Conservation (phyloP, 106 monocot genomes). For the Amphibolis antarctica region DNA sequence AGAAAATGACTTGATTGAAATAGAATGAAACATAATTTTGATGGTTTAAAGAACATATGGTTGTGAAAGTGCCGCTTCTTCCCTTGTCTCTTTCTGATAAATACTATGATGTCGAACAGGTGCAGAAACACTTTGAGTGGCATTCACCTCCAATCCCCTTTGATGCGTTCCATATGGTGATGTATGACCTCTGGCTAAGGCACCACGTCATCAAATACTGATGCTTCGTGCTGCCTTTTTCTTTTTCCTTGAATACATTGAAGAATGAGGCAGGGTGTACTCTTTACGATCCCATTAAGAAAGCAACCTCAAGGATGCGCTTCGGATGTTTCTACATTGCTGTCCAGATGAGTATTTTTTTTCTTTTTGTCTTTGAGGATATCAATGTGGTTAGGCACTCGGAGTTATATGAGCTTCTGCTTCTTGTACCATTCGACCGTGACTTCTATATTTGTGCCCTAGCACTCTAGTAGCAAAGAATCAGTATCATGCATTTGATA, state of each 20-base stretch:
- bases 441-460: too few relatives aligned
- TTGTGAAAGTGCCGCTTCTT: too few relatives aligned
- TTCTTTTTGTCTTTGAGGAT: neutral
- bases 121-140: conserved; percentile 91
- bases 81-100: neutral
- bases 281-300: neutral
- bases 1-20: too few relatives aligned
- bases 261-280: neutral
- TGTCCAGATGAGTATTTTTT: neutral
- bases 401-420: neutral
- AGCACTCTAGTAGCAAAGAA: too few relatives aligned
- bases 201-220: conserved; percentile 75
- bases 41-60: too few relatives aligned
- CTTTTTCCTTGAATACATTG: neutral
- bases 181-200: conserved; percentile 88
- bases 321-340: neutral
- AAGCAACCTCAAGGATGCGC: neutral
- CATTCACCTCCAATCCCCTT: conserved; percentile 66
- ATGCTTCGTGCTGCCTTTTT: neutral
- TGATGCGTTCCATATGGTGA: conserved; percentile 96
- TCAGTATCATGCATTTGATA: too few relatives aligned
- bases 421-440: neutral
- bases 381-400: too few relatives aligned
- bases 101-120: conserved; percentile 20
- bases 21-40: too few relatives aligned